A percentile compares a stretch with the other conserved stretches of the same genome.
These are phyloP conservation scores for Daldinia caldariorum DNA, from an alignment of 495 filamentous ascomycete genomes.

Conservation along the genomic window DNA sequence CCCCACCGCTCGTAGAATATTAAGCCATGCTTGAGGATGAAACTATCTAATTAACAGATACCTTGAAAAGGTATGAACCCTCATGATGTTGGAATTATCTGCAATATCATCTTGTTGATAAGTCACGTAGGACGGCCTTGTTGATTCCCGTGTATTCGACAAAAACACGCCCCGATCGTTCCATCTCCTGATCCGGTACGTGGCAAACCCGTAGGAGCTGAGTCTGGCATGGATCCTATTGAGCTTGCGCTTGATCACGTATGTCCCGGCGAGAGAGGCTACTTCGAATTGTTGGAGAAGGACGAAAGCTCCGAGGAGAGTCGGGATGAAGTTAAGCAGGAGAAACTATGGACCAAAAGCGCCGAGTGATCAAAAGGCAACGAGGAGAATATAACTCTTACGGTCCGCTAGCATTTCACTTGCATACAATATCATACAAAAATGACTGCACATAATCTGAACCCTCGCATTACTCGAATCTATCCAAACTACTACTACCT, in stretches of 20 bases:
- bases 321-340: conserved; percentile 51
- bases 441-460: no score
- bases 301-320: conserved; percentile 52
- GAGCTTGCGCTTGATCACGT: conserved; percentile 41
- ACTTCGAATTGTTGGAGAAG: conserved; percentile 52
- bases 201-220: conserved; percentile 48
- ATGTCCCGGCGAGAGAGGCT: conserved; percentile 48
- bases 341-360: conserved; percentile 48
- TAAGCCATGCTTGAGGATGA: background rate
- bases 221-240: conserved; percentile 49
- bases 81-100: background rate
- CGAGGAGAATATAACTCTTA: conserved; percentile 25
- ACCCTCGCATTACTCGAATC: no score
- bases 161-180: conserved; percentile 50
- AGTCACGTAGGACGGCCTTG: conserved; percentile 49
- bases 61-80: conserved; percentile 50
- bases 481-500: no score
- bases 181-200: conserved; percentile 30
- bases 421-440: no score
- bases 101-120: background rate
- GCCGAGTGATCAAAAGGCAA: conserved; percentile 32
- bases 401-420: no score
- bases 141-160: conserved; percentile 55
- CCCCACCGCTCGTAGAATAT: background rate
- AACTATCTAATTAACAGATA: conserved; percentile 48